phyloP scores from a whole-genome alignment of 768 basidiomycete species.

The Fistulinella prunicolor region DNA sequence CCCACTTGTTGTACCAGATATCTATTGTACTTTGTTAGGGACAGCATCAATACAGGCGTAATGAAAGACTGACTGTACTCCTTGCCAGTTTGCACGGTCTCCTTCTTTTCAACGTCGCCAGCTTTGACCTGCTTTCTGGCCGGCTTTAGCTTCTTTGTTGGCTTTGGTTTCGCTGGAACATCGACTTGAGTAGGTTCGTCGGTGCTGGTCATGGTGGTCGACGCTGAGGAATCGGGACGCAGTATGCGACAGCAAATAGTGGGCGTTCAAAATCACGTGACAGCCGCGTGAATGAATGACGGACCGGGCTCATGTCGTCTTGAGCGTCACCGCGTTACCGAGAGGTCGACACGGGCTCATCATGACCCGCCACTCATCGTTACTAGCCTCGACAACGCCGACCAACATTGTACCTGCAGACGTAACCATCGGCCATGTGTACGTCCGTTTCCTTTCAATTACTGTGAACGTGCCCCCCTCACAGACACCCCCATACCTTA shows the following conservation, averaged over 20 bases:
- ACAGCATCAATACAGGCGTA: not conserved
- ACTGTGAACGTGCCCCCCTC: not conserved
- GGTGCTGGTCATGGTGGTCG: slow-evolving; percentile 30
- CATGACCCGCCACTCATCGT: slow-evolving; percentile 49
- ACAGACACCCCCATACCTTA: slow-evolving; percentile 12
- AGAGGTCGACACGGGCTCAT: not conserved
- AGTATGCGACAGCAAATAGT: not conserved
- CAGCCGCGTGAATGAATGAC: slow-evolving; percentile 14
- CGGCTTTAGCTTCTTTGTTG: slow-evolving; percentile 73
- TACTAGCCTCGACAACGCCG: slow-evolving; percentile 44
- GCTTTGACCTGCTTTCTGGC: slow-evolving; percentile 92
- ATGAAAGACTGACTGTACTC: slow-evolving; percentile 77
- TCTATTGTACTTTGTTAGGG: slow-evolving; percentile 43
- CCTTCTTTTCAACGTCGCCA: slow-evolving; percentile 86
- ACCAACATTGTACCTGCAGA: slow-evolving; percentile 39
- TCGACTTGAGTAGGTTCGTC: slow-evolving; percentile 22
- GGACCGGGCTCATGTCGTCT: slow-evolving; percentile 14
- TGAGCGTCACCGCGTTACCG: slow-evolving; percentile 10
- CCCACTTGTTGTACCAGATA: slow-evolving; percentile 99
- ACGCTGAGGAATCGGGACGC: not conserved
- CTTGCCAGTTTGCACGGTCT: slow-evolving; percentile 88
- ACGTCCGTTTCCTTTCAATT: slow-evolving; percentile 23
- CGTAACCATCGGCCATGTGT: slow-evolving; percentile 65
- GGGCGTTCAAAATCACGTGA: slow-evolving; percentile 20
- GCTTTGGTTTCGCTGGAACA: slow-evolving; percentile 23